Base-by-base conservation (phyloP, 495 filamentous ascomycete species). In the Letharia columbiana region DNA sequence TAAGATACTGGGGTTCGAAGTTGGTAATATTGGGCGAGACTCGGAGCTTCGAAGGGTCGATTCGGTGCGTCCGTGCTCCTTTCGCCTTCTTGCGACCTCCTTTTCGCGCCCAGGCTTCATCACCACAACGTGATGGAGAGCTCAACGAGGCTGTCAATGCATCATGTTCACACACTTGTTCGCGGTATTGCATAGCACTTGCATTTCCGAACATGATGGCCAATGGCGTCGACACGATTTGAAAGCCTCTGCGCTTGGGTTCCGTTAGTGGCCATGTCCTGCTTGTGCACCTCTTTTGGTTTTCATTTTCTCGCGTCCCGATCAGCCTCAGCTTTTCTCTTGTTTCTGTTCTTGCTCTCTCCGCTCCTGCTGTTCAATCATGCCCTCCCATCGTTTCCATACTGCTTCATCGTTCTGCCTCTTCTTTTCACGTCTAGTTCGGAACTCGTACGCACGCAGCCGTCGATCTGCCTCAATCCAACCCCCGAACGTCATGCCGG, bases 391-490 rank as follows among this genome's bases (percentile, higher is more conserved):
- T 17, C 71, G 75, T 68, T 77, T 67, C 87, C 86, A 88, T 56
- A 84, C 80, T 13, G 83, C 85, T 70, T 83, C 77, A 70, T 92
- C 86, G 39, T 82, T 76, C 67, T 82, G 77, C 70, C 87, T 82
- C 71, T 91, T 83, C 65, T 87, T 73, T 49, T 76, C 71, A 28
- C 23, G n/a, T 54, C 68, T 80, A 75, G 78, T 88, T 80, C 76
- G 67, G 49, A 81, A 68, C 49, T 80, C 65, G 37, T 91, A 93
- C 44, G 86, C 82, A 40, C 86, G 82, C 60, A 95, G 80, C 54
- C 89, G 79, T 64, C 79, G 79, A 77, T 96, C 92, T 1, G 91
- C 91, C 81, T 91, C 91, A 44, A 96, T 81, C 81, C 89, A 91
- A 60, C 87, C 86, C 12, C 92, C 92, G 44, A 94, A 69, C 18